These are phyloP conservation scores for Diaporthe ilicicola DNA, from an alignment of 2,329 filamentous ascomycete species.

Conservation along the genomic window DNA sequence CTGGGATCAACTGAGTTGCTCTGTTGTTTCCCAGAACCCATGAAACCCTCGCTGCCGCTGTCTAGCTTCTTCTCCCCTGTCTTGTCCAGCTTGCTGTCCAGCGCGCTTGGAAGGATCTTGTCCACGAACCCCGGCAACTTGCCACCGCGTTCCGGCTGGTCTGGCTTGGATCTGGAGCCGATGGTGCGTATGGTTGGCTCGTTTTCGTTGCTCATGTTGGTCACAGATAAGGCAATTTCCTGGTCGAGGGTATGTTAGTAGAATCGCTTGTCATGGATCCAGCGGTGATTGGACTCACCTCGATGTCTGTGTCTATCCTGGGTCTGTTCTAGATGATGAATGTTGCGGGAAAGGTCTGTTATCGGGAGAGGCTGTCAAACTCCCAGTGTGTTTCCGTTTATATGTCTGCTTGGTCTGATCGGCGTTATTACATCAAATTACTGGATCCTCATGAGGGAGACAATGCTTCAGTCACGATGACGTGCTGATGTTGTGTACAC, in stretches of 20 bases:
- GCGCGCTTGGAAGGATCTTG: too few species aligned
- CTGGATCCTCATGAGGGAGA: not conserved
- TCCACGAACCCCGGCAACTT: too few species aligned
- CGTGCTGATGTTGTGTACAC: not conserved
- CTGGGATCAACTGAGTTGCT: too few species aligned
- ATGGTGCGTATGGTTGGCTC: not conserved
- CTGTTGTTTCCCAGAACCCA: not conserved
- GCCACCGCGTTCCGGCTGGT: not conserved
- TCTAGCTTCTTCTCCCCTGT: not conserved
- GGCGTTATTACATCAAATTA: not conserved
- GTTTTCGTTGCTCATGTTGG: not conserved
- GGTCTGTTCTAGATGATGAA: not conserved
- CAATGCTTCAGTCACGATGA: not conserved
- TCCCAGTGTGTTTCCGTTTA: not conserved
- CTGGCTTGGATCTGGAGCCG: not conserved
- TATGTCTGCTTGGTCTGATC: not conserved
- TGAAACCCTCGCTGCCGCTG: fast-evolving
- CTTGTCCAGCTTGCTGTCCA: not conserved
- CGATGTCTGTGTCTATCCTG: not conserved
- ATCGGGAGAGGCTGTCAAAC: not conserved
- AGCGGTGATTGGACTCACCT: not conserved
- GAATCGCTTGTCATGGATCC: too few species aligned
- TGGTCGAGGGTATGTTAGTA: not conserved
- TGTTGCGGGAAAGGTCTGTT: too few species aligned
- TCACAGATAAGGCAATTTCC: not conserved